These are phyloP conservation scores for Candida germanica DNA, from an alignment of 805 yeast genomes.

Conservation along the genomic window DNA sequence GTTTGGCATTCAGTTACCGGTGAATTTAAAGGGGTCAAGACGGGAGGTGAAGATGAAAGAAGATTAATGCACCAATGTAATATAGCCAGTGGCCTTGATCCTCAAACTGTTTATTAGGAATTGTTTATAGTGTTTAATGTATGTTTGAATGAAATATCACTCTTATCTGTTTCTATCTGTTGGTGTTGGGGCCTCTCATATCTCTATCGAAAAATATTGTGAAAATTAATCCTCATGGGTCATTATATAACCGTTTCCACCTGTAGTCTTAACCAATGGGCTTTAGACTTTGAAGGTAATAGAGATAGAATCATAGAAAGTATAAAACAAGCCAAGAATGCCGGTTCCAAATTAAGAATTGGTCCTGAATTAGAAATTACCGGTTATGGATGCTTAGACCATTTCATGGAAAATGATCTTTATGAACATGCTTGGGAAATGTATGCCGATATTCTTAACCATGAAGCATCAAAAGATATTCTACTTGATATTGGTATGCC, in stretches of 20 bases:
- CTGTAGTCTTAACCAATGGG: conserved; percentile 97
- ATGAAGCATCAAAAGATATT: conserved; percentile 70
- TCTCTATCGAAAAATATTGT: neutral
- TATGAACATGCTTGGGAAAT: conserved; percentile 94
- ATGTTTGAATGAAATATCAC: no score
- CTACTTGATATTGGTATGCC: conserved; percentile 95
- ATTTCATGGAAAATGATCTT: conserved; percentile 85
- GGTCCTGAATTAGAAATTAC: conserved; percentile 96
- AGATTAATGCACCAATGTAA: conserved; percentile 93
- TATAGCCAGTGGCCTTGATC: conserved; percentile 78
- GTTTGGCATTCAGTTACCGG: conserved; percentile 93
- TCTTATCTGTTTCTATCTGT: no score
- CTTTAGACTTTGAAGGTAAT: conserved; percentile 95
- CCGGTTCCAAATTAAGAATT: conserved; percentile 79
- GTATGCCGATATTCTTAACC: conserved; percentile 69
- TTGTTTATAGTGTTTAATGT: no score
- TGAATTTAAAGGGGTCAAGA: conserved; percentile 53
- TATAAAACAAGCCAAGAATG: conserved; percentile 69
- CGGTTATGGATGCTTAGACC: conserved; percentile 94
- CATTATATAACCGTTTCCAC: conserved; percentile 87
- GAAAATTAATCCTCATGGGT: conserved; percentile 53
- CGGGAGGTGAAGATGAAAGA: conserved; percentile 58
- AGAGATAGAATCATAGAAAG: conserved; percentile 85
- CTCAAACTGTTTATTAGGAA: conserved; percentile 26
- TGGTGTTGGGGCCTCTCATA: no score